Conservation (phyloP, 768 basidiomycete genomes). For the Pisolithus albus region DNA sequence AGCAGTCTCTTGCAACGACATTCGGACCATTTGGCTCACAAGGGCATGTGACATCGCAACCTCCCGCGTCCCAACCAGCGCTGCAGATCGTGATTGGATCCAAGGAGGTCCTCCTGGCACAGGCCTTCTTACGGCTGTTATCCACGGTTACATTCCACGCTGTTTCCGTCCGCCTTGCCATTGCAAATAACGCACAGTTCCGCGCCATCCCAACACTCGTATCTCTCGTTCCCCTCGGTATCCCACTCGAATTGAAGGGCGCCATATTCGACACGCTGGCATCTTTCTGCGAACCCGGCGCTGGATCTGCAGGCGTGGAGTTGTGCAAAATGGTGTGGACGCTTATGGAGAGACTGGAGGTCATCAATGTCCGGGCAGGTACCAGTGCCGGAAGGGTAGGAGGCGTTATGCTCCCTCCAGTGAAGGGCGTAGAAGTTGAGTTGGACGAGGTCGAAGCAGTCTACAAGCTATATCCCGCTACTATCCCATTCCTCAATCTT, state of each 20-base stretch:
- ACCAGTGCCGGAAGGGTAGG: slow-evolving; percentile 24
- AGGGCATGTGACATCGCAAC: slow-evolving; percentile 23
- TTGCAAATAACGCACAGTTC: slow-evolving; percentile 71
- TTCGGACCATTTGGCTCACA: slow-evolving; percentile 27
- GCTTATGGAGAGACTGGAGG: slow-evolving; percentile 76
- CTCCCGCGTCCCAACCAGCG: slow-evolving; percentile 32
- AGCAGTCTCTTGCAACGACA: slow-evolving; percentile 31
- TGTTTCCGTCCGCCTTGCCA: slow-evolving; percentile 68
- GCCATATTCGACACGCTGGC: slow-evolving; percentile 74
- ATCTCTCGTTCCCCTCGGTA: slow-evolving; percentile 65
- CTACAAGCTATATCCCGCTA: slow-evolving; percentile 77
- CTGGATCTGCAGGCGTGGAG: slow-evolving; percentile 64
- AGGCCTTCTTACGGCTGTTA: slow-evolving; percentile 75
- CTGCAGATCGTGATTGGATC: slow-evolving; percentile 45
- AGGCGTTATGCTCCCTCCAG: slow-evolving; percentile 40
- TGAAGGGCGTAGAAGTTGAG: slow-evolving; percentile 79
- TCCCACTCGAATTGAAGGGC: slow-evolving; percentile 90
- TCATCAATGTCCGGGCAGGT: slow-evolving; percentile 63
- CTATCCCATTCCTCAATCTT: slow-evolving; percentile 80
- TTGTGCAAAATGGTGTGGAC: slow-evolving; percentile 80
- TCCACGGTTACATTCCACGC: slow-evolving; percentile 71
- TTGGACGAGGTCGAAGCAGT: slow-evolving; percentile 81
- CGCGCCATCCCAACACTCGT: slow-evolving; percentile 77
- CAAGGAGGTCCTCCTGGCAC: slow-evolving; percentile 72
- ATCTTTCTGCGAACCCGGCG: slow-evolving; percentile 79